Evolutionary conservation across 306 rosid species (phyloP), one percentile per base, ranked within the genome.

Genomic region (Purshia tridentata): DNA sequence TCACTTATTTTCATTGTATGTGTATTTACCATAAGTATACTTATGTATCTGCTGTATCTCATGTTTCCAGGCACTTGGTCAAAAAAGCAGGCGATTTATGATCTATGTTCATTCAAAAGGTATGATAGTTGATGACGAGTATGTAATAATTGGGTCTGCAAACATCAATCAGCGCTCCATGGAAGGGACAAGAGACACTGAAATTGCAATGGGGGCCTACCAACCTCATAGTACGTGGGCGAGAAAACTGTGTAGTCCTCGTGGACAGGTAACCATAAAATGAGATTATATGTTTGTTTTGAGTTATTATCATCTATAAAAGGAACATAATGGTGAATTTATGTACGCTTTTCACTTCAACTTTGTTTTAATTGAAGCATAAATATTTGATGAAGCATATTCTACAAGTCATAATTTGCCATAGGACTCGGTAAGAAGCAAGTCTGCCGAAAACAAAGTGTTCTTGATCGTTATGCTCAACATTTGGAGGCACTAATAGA

Each of bases 131-230:
- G 97, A 94, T 76, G 99, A 94, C 19, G 99, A 94, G 73, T 94
- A 85, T 58, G 91, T 94, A 49, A 88, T 94, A 71, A 40, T 94
- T 78, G 99, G 99, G 53, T 94, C 99, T 60, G 99, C 99, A 19
- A 94, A 94, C 88, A 94, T 94, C 86, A 94, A 94, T 74, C 98
- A 91, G 84, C 97, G 97, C 16, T 91, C 99, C 46, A 89, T 94
- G 98, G 97, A 91, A 78, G 99, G 99, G 65, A 90, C 97, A 46
- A 91, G 99, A 81, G 99, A 94, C 88, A 91, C 97, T n/a, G 99
- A 94, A 80, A 94, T 94, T 74, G 99, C 99, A 62, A 94, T 94
- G 93, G 99, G 99, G 60, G 86, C 97, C 16, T 94, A 89, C 76
- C 99, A 91, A 81, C 99, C 96, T 60, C 55, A 82, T 56, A 76